Percentiles rank a stretch among this genome's conserved stretches.
Evolutionary conservation across 1,284 basidiomycete genomes (phyloP).

Genomic region (Microbotryum intermedium): DNA sequence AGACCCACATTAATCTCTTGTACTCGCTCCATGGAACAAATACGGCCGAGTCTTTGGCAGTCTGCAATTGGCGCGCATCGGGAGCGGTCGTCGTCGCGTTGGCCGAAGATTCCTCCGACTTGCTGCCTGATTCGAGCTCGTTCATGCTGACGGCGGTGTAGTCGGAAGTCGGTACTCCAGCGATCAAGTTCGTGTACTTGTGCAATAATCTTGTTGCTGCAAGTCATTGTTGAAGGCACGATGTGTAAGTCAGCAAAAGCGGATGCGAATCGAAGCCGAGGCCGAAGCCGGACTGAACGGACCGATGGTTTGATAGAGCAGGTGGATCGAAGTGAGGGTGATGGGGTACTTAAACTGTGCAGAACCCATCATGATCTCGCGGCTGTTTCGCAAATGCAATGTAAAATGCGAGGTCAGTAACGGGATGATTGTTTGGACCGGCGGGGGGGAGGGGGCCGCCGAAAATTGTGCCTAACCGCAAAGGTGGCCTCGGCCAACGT

Average conservation of each 20-base stretch:
- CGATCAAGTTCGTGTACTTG: constrained; percentile 25
- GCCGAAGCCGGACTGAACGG: background rate
- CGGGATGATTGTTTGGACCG: too few relatives aligned
- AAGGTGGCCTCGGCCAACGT: too few relatives aligned
- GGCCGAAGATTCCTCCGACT: background rate
- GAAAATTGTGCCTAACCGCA: too few relatives aligned
- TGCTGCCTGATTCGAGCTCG: background rate
- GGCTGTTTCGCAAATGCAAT: background rate
- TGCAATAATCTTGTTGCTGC: constrained; percentile 20
- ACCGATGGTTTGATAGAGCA: constrained; percentile 21
- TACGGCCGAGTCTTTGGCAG: background rate
- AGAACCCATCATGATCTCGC: constrained; percentile 24
- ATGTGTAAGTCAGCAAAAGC: too few relatives aligned
- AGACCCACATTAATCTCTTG: constrained; percentile 13
- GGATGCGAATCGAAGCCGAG: background rate
- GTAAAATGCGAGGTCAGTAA: background rate
- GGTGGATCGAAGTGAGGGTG: constrained; percentile 23
- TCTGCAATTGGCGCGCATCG: too few relatives aligned
- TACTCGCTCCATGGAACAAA: constrained; percentile 11
- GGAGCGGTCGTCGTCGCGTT: background rate
- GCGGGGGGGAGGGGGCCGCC: too few relatives aligned
- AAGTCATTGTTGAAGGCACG: background rate
- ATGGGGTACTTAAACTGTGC: constrained; percentile 27
- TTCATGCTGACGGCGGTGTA: constrained; percentile 10
- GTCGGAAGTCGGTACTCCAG: constrained; percentile 7